Conservation (phyloP, 108 stramenopile genomes). For the Conticribra guillardii region DNA sequence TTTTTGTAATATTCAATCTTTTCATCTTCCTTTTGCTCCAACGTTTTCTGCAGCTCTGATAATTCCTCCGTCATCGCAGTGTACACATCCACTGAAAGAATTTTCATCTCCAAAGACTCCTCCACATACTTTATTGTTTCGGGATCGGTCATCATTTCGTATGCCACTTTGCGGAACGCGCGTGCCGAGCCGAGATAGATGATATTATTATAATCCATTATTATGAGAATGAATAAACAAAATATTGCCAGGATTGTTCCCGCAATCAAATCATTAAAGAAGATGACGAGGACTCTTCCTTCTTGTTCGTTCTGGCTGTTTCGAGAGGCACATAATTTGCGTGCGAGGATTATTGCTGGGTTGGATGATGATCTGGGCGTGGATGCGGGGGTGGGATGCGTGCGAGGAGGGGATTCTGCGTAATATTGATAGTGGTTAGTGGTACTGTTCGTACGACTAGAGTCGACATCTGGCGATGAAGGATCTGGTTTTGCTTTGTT, state of each 20-base stretch:
- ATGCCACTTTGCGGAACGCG: constrained; percentile 3
- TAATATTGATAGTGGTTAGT: no score
- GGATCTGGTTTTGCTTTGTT: no score
- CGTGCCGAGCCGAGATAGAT: neutral
- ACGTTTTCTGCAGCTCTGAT: no score
- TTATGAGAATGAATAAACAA: neutral
- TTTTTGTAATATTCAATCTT: no score
- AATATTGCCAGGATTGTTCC: constrained; percentile 6
- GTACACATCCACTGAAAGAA: neutral
- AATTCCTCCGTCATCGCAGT: no score
- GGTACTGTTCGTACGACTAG: no score
- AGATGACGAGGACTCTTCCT: neutral
- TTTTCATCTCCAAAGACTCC: constrained; percentile 2
- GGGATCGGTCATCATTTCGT: neutral
- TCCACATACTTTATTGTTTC: neutral
- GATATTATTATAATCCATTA: neutral
- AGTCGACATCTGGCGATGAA: no score
- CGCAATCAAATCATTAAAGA: neutral
- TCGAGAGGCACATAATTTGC: neutral
- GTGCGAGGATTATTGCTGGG: neutral
- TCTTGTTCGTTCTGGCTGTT: neutral
- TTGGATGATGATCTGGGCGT: neutral
- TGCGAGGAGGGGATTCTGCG: no score
- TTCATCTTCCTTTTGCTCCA: no score
- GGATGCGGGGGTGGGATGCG: no score